A percentile compares a stretch with the other conserved stretches of the same genome.
phyloP scores from a whole-genome alignment of 352 stramenopile species.

The Thalassiosira livingstoniorum region DNA sequence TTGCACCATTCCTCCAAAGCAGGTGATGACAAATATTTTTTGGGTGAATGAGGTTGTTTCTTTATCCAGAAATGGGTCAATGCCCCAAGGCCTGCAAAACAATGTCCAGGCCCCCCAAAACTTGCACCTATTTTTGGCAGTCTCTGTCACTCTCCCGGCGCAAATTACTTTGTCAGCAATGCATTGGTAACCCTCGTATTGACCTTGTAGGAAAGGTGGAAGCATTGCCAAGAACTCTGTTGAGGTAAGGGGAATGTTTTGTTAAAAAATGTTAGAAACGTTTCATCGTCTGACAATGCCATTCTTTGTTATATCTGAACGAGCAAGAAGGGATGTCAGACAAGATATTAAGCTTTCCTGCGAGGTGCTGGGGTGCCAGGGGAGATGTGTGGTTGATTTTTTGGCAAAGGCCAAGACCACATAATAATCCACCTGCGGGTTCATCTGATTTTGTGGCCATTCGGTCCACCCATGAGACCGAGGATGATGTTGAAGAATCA shows the following conservation, averaged over 20 bases:
- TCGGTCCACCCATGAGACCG: no score
- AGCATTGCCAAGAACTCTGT: constrained; percentile 50
- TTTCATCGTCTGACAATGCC: constrained; percentile 25
- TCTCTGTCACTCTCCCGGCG: constrained; percentile 46
- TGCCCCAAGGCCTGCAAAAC: constrained; percentile 33
- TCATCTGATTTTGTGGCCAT: no score
- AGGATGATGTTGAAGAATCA: no score
- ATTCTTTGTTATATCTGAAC: constrained; percentile 34
- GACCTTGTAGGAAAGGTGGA: constrained; percentile 28
- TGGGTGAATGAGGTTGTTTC: not conserved
- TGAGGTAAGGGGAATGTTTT: constrained; percentile 33
- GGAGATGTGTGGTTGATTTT: no score
- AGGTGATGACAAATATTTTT: constrained; percentile 7
- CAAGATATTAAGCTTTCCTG: no score
- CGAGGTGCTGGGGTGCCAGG: no score
- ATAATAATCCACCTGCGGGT: no score
- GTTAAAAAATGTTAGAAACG: constrained; percentile 47
- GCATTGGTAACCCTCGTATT: constrained; percentile 38
- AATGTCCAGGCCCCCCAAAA: constrained; percentile 33
- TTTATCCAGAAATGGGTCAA: constrained; percentile 37
- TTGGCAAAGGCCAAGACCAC: no score
- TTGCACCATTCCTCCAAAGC: constrained; percentile 31
- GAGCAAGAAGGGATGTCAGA: no score
- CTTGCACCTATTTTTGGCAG: constrained; percentile 41
- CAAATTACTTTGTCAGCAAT: constrained; percentile 35